Evolutionary conservation across 2,329 filamentous ascomycete species (phyloP), one percentile per base, ranked within the genome.

Genomic region (Atkinsonella texensis): DNA sequence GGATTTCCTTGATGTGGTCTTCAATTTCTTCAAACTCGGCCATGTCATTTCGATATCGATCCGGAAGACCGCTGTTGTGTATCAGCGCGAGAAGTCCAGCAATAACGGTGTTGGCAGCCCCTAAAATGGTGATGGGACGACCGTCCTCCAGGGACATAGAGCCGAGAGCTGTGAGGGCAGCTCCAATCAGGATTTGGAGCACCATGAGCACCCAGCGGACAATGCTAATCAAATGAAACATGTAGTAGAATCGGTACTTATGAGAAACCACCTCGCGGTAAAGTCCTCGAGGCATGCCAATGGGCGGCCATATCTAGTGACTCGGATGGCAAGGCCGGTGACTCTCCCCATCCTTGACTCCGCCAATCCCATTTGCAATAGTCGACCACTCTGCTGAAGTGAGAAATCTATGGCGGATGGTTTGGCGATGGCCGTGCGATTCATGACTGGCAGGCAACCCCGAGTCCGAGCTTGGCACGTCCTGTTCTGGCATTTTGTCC

Each of bases 1-100:
- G 67, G 4, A 78, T 62, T 54, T 72, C 68, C 58, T 73, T 74
- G 58, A 79, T 67, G 56, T 72, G 67, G 53, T 77, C 73, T 56
- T 77, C 74, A 31, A 77, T 64, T 40, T 70, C 67, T 49, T 68
- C 66, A 57, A 76, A 77, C 58, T 77, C 73, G 31, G 70, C 67
- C 56, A 70, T 70, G 57, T 78, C 68, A 48, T 70, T 70, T 31
- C 74, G 68, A 55, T 77, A 77, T 8, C 74, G 64, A 54, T 77
- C 73, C 2, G 75, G 75, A 17, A 79, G 59, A 1, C 75, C 75
- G 53, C 73, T 77, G 58, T 78, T 78, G 61, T 77, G 74, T 52
- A 79, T 57, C 15, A 78, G 63, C 2, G 74, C 75, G 4, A 79
- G 65, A 7, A 77, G 58, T 1, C 75, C 75, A 8, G 75, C 72